A percentile compares a stretch with the other conserved stretches of the same genome.
Conservation (phyloP, 164 flowering plant genomes). For the Magnolia kwangsiensis region DNA sequence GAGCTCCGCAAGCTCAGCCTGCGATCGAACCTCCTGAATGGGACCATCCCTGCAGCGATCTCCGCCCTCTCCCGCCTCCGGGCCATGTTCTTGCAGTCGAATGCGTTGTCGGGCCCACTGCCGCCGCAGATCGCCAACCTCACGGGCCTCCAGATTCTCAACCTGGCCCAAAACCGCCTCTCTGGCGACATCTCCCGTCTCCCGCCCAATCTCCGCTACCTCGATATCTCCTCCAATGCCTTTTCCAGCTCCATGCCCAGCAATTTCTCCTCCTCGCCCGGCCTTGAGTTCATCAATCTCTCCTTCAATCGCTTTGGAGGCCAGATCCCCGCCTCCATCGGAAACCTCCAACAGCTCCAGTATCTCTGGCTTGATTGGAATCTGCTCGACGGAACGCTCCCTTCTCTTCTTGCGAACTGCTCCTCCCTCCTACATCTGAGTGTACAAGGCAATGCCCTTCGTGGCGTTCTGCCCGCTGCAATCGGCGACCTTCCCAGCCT, state of each 20-base stretch:
- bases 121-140: conserved; percentile 33
- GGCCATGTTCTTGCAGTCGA: conserved; percentile 42
- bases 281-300: conserved; percentile 55
- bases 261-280: conserved; percentile 31
- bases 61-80: conserved; percentile 34
- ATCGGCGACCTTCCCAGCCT: conserved; percentile 55
- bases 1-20: conserved; percentile 67
- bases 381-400: conserved; percentile 60
- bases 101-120: conserved; percentile 43
- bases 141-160: conserved; percentile 34
- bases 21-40: conserved; percentile 46
- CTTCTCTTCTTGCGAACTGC: conserved; percentile 75
- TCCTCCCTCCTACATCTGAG: conserved; percentile 68
- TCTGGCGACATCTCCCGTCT: conserved; percentile 36
- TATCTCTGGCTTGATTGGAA: conserved; percentile 72
- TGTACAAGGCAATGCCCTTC: conserved; percentile 50
- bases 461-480: conserved; percentile 63
- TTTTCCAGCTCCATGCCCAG: conserved; percentile 59
- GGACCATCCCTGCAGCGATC: conserved; percentile 42
- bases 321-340: conserved; percentile 60
- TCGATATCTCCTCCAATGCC: conserved; percentile 55
- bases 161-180: conserved; percentile 37
- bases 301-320: conserved; percentile 66
- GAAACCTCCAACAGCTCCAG: conserved; percentile 50
- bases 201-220: conserved; percentile 32